Evolutionary conservation across 129 eudicot species (phyloP), one percentile per base, ranked within the genome.

Genomic region (Smallanthus sonchifolius): DNA sequence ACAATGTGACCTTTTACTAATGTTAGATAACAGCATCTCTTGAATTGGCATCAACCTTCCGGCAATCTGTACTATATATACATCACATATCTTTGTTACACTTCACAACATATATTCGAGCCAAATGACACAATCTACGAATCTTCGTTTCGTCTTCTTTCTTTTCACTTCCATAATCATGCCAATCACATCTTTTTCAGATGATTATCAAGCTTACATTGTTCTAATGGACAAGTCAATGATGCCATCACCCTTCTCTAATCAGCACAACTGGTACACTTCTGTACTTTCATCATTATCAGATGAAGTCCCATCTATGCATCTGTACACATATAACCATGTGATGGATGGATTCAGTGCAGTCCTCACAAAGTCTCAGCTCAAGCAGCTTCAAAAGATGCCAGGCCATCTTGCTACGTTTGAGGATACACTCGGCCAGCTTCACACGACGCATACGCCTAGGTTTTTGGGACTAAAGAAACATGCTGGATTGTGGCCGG

Each of bases 191-290:
- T 69, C 85, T 67, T 63, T 81, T 54, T 63, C 52, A 24, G 37
- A 74, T 81, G 80, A 62, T 38, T 59, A 62, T 60, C 71, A 6
- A 72, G 56, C 90, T 48, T 86, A 82, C 78, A 79, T 86, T 40
- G 57, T 86, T 75, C 87, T 73, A 36, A 79, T 86, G 87, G 87
- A 82, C 80, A 83, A 83, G 70, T 83, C 83, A 20, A 40, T 68
- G 60, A 82, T 79, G 85, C 90, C 85, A 63, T 47, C 84, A 20
- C 80, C 81, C 32, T 86, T 68, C 35, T 15, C 83, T n/a, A 32
- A 61, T 60, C 90, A 77, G 67, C 85, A 83, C 45, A 69, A 43
- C 16, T 86, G 90, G 90, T 83, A 86, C 73, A 73, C 73, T 56
- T 86, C 90, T 15, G 20, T 67, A 9, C 85, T 86, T 59, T 77